Evolutionary conservation across 139 green algal species (phyloP), one percentile per base, ranked within the genome.

Genomic region (Microglena sp.): DNA sequence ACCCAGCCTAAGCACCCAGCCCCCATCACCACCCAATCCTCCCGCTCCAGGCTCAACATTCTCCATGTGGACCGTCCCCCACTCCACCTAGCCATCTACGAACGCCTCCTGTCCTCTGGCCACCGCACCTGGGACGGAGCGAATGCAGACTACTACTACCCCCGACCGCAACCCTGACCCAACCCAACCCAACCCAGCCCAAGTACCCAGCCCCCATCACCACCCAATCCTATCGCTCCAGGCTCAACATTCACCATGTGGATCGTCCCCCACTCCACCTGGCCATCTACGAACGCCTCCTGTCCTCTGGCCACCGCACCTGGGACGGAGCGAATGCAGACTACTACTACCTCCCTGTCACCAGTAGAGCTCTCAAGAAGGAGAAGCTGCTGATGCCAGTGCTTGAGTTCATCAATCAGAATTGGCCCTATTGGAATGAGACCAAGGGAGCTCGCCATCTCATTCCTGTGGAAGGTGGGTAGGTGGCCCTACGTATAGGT

Each of bases 371-470:
- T 54, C 54, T 79, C 8, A 79, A 79, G 40, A 72, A 69, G 43
- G 58, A 46, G 8, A 73, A 68, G 33, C 59, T 79, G 40, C 46
- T 79, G n/a, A 45, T 67, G 58, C 73, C 73, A 6, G 53, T 62
- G 18, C 63, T 79, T 2, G 29, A 58, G 11, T 79, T 75, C 62
- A 57, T 79, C 15, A 2, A n/a, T 4, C 11, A 67, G 1, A 57
- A 57, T n/a, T 79, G 73, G 73, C 73, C 73, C 3, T 79, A 67
- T 40, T 79, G 73, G 73, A 79, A 79, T 33, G 15, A 4, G 1
- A 75, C 67, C 0, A 46, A 27, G 7, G 71, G 71, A 4, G 40
- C 35, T 1, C 46, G 73, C 6, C 73, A 79, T 44, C 60, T 79
- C 54, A 74, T 79, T 27, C 68, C 73, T 22, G 69, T 73, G 40